A percentile compares a stretch with the other conserved stretches of the same genome.
These are phyloP conservation scores for Furcasterigmium sp. DNA, from an alignment of 2,329 filamentous ascomycete species.

Conservation along the genomic window DNA sequence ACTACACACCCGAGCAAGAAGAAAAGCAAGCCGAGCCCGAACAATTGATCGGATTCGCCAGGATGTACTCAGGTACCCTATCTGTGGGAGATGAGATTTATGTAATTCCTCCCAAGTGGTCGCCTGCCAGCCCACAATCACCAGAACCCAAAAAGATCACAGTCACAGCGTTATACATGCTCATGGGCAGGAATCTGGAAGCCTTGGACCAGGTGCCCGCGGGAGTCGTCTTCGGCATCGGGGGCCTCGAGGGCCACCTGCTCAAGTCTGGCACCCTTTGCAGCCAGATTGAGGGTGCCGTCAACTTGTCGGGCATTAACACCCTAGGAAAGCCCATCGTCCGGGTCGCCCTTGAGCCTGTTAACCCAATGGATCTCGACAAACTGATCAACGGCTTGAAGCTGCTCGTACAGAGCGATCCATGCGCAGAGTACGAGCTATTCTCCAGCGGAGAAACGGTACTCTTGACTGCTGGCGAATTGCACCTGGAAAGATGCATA, in stretches of 20 bases:
- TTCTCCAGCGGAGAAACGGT: slow-evolving; percentile 93
- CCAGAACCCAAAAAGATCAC: slow-evolving; percentile 78
- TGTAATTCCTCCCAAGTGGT: slow-evolving; percentile 89
- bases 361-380: slow-evolving; percentile 82
- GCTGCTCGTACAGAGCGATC: slow-evolving; percentile 88
- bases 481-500: slow-evolving; percentile 89
- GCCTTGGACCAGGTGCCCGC: slow-evolving; percentile 79
- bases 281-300: slow-evolving; percentile 76
- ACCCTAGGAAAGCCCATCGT: slow-evolving; percentile 87
- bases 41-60: slow-evolving; percentile 88
- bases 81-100: slow-evolving; percentile 88
- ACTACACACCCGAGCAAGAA: slow-evolving; percentile 37
- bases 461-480: slow-evolving; percentile 84
- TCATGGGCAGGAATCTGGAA: slow-evolving; percentile 91
- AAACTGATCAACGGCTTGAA: slow-evolving; percentile 90
- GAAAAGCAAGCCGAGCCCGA: slow-evolving; percentile 68
- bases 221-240: slow-evolving; percentile 92
- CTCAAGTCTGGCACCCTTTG: slow-evolving; percentile 93
- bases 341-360: slow-evolving; percentile 89
- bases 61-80: slow-evolving; percentile 86
- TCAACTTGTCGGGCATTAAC: slow-evolving; percentile 83
- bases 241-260: slow-evolving; percentile 86
- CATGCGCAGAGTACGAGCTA: slow-evolving; percentile 92
- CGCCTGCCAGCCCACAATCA: slow-evolving; percentile 67
- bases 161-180: slow-evolving; percentile 83